A percentile compares a stretch with the other conserved stretches of the same genome.
Conservation (phyloP, 805 yeast genomes). For the Cyberlindnera euphorbiiphila region DNA sequence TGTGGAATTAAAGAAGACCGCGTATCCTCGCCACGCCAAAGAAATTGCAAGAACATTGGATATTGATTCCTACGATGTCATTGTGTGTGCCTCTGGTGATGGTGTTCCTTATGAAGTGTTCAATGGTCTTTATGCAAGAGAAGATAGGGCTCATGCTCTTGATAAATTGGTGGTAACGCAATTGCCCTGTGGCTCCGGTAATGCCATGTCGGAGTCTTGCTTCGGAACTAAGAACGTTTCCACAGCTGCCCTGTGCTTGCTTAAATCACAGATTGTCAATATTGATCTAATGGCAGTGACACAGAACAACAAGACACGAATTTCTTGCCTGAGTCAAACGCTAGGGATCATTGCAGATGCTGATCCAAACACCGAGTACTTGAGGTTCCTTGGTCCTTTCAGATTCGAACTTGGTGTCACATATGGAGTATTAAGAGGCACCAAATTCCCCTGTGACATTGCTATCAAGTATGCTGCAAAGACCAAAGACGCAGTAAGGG, state of each 20-base stretch:
- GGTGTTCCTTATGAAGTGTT: constrained; percentile 94
- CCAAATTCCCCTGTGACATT: constrained; percentile 75
- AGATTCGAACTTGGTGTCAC: constrained; percentile 87
- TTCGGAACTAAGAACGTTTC: constrained; percentile 67
- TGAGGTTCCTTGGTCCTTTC: constrained; percentile 81
- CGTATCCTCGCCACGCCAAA: constrained; percentile 66
- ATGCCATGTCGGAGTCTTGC: constrained; percentile 81
- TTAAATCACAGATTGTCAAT: constrained; percentile 63
- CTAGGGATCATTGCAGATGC: constrained; percentile 90
- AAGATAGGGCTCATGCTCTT: constrained; percentile 63
- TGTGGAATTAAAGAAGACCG: constrained; percentile 56
- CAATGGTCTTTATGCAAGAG: constrained; percentile 72
- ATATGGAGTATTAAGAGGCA: constrained; percentile 48
- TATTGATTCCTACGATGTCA: constrained; percentile 59
- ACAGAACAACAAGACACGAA: constrained; percentile 44
- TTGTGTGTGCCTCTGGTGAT: constrained; percentile 93
- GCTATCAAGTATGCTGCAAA: constrained; percentile 62
- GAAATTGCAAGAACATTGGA: constrained; percentile 63
- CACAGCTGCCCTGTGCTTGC: constrained; percentile 60
- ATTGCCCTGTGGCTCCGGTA: constrained; percentile 94
- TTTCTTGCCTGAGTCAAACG: constrained; percentile 82
- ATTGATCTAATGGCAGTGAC: constrained; percentile 82
- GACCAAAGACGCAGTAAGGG: constrained; percentile 44
- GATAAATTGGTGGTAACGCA: constrained; percentile 67
- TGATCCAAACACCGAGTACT: constrained; percentile 86